Base-by-base conservation (phyloP, 345 rosid species). In the Gossypium ekmanianum region DNA sequence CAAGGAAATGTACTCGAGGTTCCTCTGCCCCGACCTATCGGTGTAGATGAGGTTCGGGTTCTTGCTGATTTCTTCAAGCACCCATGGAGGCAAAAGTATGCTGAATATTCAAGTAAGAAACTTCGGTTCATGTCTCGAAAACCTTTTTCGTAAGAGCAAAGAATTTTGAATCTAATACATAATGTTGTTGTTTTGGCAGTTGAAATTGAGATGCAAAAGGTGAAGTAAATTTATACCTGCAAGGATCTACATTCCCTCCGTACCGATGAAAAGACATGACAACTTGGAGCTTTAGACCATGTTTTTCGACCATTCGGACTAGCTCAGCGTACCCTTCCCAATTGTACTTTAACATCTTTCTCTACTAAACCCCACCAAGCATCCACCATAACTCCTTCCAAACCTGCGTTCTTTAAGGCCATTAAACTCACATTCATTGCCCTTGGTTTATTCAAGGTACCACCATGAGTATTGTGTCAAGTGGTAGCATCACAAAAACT, bases 191-290 rank as follows among this genome's bases (percentile, higher is more conserved):
- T 10, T 55, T 55, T n/a, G 12, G 2, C 11, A 18, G 24, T 56
- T 3, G 3, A 61, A 26, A 8, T 9, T 45, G 11, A 65, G 57
- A 74, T 44, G 34, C 29, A 57, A 10, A 22, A 11, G 1, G 16
- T 18, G 39, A 61, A 27, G 24, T 20, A 50, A 13, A 11, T 11
- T n/a, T 22, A 11, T 86, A 94, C 98, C 92, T 92, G 98, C 97
- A 92, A 76, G 97, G 91, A 81, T 94, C 98, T 78, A 97, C 98
- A 84, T 94, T 92, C 74, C 97, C 97, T 65, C 98, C 98, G 14
- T 98, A 92, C 84, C 92, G 97, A 79, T 94, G 98, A 82, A 94
- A 94, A 66, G 98, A 94, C 98, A 92, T 91, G 12, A 94, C 97
- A 4, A 87, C 89, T 68, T 94, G 98, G 62, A 94, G 88, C 87